A percentile compares a stretch with the other conserved stretches of the same genome.
Evolutionary conservation across 306 rosid species (phyloP).

Genomic region (Malus orientalis): DNA sequence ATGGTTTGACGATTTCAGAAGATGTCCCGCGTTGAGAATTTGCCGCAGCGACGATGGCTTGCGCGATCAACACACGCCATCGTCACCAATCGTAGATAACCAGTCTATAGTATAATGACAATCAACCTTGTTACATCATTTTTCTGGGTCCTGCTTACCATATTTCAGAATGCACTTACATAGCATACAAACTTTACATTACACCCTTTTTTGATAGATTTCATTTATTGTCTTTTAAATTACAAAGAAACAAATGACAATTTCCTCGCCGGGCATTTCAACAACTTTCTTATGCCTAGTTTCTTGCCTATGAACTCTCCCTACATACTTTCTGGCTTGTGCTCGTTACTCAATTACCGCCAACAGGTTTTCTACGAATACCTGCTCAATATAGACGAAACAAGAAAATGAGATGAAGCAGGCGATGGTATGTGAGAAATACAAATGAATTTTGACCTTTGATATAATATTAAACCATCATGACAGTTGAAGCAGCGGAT

Average conservation of each 20-base stretch:
- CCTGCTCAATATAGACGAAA: slow-evolving; percentile 37
- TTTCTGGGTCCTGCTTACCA: neutral
- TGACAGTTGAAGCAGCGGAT: neutral
- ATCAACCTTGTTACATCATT: neutral
- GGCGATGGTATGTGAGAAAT: neutral
- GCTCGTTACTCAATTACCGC: slow-evolving; percentile 10
- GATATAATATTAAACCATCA: neutral
- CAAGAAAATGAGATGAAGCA: neutral
- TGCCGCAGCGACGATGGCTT: neutral
- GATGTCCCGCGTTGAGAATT: neutral
- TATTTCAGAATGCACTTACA: neutral
- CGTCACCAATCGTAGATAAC: neutral
- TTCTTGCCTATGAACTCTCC: neutral
- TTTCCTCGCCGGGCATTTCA: neutral
- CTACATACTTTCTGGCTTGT: neutral
- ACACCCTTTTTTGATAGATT: neutral
- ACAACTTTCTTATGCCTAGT: neutral
- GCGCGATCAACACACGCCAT: neutral
- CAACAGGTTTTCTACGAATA: slow-evolving; percentile 24
- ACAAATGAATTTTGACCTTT: neutral
- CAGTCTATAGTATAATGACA: no score
- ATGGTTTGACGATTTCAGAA: neutral
- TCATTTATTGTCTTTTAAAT: neutral
- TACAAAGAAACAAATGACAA: slow-evolving; percentile 1
- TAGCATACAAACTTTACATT: neutral